These are phyloP conservation scores for Candida ponderosae DNA, from an alignment of 805 yeast genomes.

Conservation along the genomic window DNA sequence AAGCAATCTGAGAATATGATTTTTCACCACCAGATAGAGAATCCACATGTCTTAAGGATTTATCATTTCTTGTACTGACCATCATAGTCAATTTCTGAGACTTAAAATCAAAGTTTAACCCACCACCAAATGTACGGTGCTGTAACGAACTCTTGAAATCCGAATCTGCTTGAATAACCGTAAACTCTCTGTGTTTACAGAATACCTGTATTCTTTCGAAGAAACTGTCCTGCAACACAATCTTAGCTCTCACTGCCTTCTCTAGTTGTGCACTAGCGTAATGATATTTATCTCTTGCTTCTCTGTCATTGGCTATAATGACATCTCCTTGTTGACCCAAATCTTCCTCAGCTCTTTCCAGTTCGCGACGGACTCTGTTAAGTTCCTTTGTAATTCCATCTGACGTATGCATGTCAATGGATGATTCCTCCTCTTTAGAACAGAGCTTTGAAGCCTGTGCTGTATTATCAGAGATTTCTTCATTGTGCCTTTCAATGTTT, in stretches of 20 bases:
- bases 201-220: conserved; percentile 35
- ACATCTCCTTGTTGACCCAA: conserved; percentile 51
- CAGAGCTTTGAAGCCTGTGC: conserved; percentile 35
- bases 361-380: conserved; percentile 33
- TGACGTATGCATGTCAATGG: conserved; percentile 31
- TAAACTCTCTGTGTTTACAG: conserved; percentile 28
- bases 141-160: conserved; percentile 55
- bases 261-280: conserved; percentile 33
- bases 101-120: conserved; percentile 52
- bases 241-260: conserved; percentile 26
- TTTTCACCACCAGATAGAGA: conserved; percentile 96
- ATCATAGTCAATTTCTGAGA: conserved; percentile 43
- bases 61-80: conserved; percentile 55
- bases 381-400: conserved; percentile 45
- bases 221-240: conserved; percentile 27
- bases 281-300: conserved; percentile 33
- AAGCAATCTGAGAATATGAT: conserved; percentile 85
- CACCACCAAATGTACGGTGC: conserved; percentile 68
- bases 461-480: conserved; percentile 6
- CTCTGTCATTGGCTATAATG: conserved; percentile 39
- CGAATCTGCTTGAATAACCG: conserved; percentile 40
- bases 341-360: conserved; percentile 43
- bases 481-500: conserved; percentile 1
- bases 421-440: conserved; percentile 35
- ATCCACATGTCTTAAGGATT: conserved; percentile 58